phyloP scores from a whole-genome alignment of 768 basidiomycete species.

The Sistotremastrum niveocremeum region DNA sequence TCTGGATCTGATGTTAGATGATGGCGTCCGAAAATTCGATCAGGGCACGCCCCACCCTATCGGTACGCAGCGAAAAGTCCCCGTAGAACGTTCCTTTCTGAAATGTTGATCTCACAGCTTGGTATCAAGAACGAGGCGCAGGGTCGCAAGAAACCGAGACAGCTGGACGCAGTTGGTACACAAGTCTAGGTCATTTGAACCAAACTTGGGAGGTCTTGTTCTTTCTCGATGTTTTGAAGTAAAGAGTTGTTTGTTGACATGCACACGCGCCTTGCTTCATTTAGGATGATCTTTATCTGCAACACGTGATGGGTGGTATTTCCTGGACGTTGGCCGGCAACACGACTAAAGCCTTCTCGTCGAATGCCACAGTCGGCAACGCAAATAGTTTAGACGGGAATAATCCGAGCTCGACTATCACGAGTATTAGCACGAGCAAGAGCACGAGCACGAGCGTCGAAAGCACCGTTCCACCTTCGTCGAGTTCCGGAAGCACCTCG shows the following conservation, averaged over 20 bases:
- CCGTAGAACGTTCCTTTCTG: background rate
- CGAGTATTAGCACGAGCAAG: too few species aligned
- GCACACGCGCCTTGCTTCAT: conserved; percentile 1
- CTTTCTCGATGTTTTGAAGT: background rate
- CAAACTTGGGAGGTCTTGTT: conserved; percentile 59
- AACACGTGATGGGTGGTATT: conserved; percentile 65
- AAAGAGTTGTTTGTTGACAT: background rate
- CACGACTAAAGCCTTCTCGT: conserved; percentile 56
- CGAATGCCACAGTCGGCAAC: conserved; percentile 47
- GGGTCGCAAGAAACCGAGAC: conserved; percentile 36
- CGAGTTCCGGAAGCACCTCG: too few species aligned
- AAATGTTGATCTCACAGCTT: conserved; percentile 34
- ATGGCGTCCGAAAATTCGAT: conserved; percentile 35
- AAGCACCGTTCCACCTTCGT: too few species aligned
- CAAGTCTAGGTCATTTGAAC: conserved; percentile 64
- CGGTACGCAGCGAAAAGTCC: conserved; percentile 27
- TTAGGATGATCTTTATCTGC: conserved; percentile 54
- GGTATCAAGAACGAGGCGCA: conserved; percentile 69
- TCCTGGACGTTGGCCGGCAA: conserved; percentile 58
- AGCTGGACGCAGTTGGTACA: conserved; percentile 75
- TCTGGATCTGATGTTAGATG: conserved; percentile 20
- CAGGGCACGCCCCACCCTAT: conserved; percentile 70
- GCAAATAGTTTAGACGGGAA: background rate
- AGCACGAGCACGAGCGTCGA: too few species aligned
- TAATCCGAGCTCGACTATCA: too few species aligned